Base-by-base conservation (phyloP, 306 rosid genomes). In the Acacia melanoxylon region DNA sequence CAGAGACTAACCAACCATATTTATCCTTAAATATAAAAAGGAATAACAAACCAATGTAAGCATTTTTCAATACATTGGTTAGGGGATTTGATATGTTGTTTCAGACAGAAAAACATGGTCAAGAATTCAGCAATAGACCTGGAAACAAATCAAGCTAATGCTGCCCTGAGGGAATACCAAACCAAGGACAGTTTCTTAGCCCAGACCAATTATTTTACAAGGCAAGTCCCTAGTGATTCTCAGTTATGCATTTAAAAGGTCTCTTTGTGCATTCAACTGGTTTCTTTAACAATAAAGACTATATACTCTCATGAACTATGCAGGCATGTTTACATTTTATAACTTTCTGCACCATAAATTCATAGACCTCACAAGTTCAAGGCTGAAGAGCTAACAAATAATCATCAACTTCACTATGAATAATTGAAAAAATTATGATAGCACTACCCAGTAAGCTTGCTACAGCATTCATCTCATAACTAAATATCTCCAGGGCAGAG, bases 131-230 rank as follows among this genome's bases (percentile, higher is more conserved):
- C 62, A 78, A 78, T 37, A 19, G 75, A 20, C 31, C 75, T 37
- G n/a, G 16, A 17, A 41, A 78, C n/a, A 45, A 77, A 59, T 61
- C 66, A 63, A n/a, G 70, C 42, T 35, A 71, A 46, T 45, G 52
- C 75, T 31, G 67, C 24, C 31, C 20, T 14, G 11, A 70, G n/a
- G 37, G 61, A 61, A 72, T 46, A 82, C 44, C 52, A 44, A 82
- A 22, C 8, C 29, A 22, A 58, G 54, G 14, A 29, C 35, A 80
- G 79, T 65, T 31, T 46, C 75, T 12, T 49, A 11, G 24, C 45
- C 75, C 45, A 40, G 59, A 37, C 16, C 45, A 62, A 10, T n/a
- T 41, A 69, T 31, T 61, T 20, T 41, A 14, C 13, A 14, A 29
- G 19, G 37, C 44, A 74, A 27, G 41, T 52, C 44, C 56, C 65